Base-by-base conservation (phyloP, 78 protist genomes). In the Ministeria vibrans region DNA sequence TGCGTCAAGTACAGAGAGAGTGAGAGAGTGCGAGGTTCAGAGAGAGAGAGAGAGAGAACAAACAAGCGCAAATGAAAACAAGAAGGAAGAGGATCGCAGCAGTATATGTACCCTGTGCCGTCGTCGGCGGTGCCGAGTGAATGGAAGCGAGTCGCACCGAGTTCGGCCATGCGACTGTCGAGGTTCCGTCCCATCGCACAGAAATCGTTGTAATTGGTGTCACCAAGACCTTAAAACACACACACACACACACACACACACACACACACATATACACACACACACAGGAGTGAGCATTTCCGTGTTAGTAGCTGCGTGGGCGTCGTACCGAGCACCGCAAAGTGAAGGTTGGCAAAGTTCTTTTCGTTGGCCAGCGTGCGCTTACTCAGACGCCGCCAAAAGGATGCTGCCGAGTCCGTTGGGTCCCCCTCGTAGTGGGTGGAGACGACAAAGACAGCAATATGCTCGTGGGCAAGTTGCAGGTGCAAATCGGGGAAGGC, bases 191-290 rank as follows among this genome's bases (percentile, higher is more conserved):
- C 89, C 41, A 77, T 78, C 1, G 20, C 25, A 76, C 89, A 86
- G 77, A 90, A 90, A 36, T 78, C 68, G 28, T 61, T 43, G 86
- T 86, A 90, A 68, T 81, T 82, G 34, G 86, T 82, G 77, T 90
- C 93, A 20, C 93, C 93, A 23, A 90, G 78, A 15, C 85, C 89
- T 63, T 2, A 20, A 20, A 7, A 9, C 64, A 20, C 64, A 15
- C 5, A 2, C 64, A 55, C 64, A 20, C 30, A 55, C 32, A 7
- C 64, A 15, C 64, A 55, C 64, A 55, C 32, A 55, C 32, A 20
- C 32, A n/a, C 64, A 55, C 9, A 15, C 64, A 15, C 64, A 15
- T n/a, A 55, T n/a, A 15, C 64, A 55, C 64, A 55, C 18, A 55
- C 64, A 55, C 70, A 32, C 34, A 34, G 41, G 25, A 34, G 39